phyloP scores from a whole-genome alignment of 176 grass and related monocot genomes.

The Miscanthus lutarioriparius region DNA sequence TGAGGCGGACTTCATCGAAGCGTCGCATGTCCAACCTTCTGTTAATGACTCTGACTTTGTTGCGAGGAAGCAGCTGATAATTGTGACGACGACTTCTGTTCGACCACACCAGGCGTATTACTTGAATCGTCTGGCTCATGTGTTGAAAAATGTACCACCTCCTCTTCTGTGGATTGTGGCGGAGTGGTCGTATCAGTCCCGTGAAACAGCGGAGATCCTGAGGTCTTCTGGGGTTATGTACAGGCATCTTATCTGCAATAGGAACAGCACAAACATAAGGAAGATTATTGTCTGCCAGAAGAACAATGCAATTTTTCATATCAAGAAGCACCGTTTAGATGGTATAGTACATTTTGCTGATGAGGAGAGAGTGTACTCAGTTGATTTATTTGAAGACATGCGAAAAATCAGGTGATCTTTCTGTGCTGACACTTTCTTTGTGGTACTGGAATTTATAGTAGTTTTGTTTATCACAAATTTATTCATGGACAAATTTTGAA shows the following conservation, averaged over 20 bases:
- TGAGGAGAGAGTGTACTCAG: slow-evolving; percentile 77
- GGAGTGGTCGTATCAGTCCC: slow-evolving; percentile 72
- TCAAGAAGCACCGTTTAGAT: slow-evolving; percentile 94
- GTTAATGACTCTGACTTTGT: slow-evolving; percentile 45
- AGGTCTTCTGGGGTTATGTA: slow-evolving; percentile 90
- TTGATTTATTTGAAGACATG: slow-evolving; percentile 91
- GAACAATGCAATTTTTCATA: slow-evolving; percentile 94
- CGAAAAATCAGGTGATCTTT: slow-evolving; percentile 77
- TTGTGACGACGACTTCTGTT: slow-evolving; percentile 85
- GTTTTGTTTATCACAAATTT: not conserved
- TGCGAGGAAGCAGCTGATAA: slow-evolving; percentile 71
- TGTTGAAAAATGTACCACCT: slow-evolving; percentile 57
- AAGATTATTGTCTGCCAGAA: slow-evolving; percentile 79
- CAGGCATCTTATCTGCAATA: slow-evolving; percentile 84
- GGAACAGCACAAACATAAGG: slow-evolving; percentile 66
- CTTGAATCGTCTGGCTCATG: slow-evolving; percentile 76
- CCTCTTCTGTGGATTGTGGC: slow-evolving; percentile 92
- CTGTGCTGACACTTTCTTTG: slow-evolving; percentile 27
- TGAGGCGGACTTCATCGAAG: slow-evolving; percentile 52
- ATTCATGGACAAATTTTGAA: not conserved
- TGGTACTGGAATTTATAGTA: not conserved
- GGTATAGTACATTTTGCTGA: slow-evolving; percentile 93
- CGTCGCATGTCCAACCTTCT: slow-evolving; percentile 24
- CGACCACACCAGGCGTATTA: slow-evolving; percentile 87
- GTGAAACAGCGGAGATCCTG: slow-evolving; percentile 82